Evolutionary conservation across 441 rosid genomes (phyloP).

Genomic region (Monsonia emarginata): DNA sequence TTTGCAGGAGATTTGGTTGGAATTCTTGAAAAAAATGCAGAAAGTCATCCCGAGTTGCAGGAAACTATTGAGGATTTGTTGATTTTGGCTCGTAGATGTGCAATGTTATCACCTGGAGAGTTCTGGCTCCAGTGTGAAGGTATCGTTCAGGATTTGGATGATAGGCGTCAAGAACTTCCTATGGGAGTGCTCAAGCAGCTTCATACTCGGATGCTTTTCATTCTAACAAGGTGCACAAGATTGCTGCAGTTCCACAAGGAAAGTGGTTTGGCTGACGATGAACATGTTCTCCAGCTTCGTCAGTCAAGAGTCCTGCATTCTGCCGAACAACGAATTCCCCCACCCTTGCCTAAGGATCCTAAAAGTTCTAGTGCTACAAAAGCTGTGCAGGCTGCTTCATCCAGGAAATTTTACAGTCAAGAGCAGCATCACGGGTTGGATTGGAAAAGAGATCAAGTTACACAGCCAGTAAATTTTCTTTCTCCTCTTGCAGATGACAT

Average conservation of each 20-base stretch:
- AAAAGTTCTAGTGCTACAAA: slow-evolving; percentile 56
- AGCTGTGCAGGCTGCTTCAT: slow-evolving; percentile 39
- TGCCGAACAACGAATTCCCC: slow-evolving; percentile 52
- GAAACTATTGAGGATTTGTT: slow-evolving; percentile 91
- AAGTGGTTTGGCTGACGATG: slow-evolving; percentile 80
- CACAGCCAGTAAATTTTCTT: slow-evolving; percentile 31
- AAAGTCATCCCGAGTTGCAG: slow-evolving; percentile 93
- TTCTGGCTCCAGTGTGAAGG: slow-evolving; percentile 99
- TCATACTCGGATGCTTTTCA: slow-evolving; percentile 92
- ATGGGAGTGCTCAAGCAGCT: slow-evolving; percentile 85
- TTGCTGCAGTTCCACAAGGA: slow-evolving; percentile 95
- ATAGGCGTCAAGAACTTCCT: slow-evolving; percentile 93
- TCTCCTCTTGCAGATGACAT: slow-evolving; percentile 31
- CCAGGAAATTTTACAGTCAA: slow-evolving; percentile 83
- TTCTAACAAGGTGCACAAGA: slow-evolving; percentile 91
- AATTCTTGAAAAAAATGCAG: slow-evolving; percentile 83
- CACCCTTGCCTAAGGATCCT: slow-evolving; percentile 36
- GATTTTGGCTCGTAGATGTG: slow-evolving; percentile 90
- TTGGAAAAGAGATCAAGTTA: slow-evolving; percentile 50
- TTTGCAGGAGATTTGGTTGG: slow-evolving; percentile 96
- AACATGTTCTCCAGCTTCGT: slow-evolving; percentile 62
- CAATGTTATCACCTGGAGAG: slow-evolving; percentile 79
- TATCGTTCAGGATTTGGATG: slow-evolving; percentile 94
- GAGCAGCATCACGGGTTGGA: slow-evolving; percentile 58
- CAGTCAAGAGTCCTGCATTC: slow-evolving; percentile 67